phyloP scores from a whole-genome alignment of 352 stramenopile genomes.

The Phytopythium chamaehyphon region DNA sequence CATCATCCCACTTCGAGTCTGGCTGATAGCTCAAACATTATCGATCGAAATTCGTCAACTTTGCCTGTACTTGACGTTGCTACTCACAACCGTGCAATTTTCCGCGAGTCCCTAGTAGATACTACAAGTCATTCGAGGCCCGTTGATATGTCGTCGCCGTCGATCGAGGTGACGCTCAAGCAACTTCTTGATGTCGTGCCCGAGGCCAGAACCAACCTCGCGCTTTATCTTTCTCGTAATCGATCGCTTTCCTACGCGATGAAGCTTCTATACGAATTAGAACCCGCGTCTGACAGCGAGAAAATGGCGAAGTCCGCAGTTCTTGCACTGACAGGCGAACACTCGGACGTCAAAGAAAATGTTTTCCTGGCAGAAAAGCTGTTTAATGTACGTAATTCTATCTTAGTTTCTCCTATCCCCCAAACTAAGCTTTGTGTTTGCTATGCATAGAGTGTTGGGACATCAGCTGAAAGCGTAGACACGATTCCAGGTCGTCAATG shows the following conservation, averaged over 20 bases:
- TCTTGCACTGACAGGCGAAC: slow-evolving; percentile 53
- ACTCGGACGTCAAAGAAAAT: slow-evolving; percentile 57
- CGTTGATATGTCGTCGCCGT: background rate
- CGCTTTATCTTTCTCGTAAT: slow-evolving; percentile 43
- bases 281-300: slow-evolving; percentile 36
- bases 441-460: slow-evolving; percentile 30
- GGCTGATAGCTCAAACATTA: background rate
- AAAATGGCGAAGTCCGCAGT: slow-evolving; percentile 57
- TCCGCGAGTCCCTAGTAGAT: slow-evolving; percentile 21
- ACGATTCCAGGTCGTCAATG: slow-evolving; percentile 66
- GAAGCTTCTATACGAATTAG: slow-evolving; percentile 49
- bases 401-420: background rate
- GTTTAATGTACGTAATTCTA: slow-evolving; percentile 32
- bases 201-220: slow-evolving; percentile 55
- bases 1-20: slow-evolving; percentile 20
- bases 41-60: background rate
- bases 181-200: background rate
- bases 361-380: slow-evolving; percentile 73
- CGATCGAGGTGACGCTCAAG: background rate
- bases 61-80: slow-evolving; percentile 27
- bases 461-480: slow-evolving; percentile 38
- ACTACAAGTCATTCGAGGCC: background rate
- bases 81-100: slow-evolving; percentile 52
- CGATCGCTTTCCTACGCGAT: slow-evolving; percentile 48
- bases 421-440: background rate